Evolutionary conservation across 2,329 filamentous ascomycete species (phyloP), one percentile per base, ranked within the genome.

Genomic region (Tolypocladium sp.): DNA sequence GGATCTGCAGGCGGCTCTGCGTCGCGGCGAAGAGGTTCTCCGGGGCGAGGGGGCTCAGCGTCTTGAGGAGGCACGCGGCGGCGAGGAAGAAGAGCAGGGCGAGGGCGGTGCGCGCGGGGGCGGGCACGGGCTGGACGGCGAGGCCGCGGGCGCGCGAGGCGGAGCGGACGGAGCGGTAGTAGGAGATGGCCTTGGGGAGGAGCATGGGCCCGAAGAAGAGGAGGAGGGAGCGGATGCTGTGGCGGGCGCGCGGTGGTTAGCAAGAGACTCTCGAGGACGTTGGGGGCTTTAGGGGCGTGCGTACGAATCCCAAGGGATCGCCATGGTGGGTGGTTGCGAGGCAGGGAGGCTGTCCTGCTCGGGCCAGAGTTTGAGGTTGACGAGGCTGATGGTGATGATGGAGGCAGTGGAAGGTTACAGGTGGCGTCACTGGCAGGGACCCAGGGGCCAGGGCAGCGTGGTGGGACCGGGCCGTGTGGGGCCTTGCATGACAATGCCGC

Each of bases 21-120:
- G 93, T 97, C 22, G 79, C 73, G 37, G 73, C 69, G 79, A 97
- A 96, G 72, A 97, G 78, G 75, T 97, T 97, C 70, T 91, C 86
- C 5, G 90, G 88, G 7, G 83, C 78, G 68, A 91, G 86, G 60
- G 76, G 63, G 0, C 91, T 87, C 0, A 93, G 75, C 20, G 88
- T 86, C 60, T 84, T 81, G 60, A 86, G 67, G 60, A 85, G 69
- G 65, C 84, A 66, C 4, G 75, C 65, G 22, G 74, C 63, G 64
- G 76, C 67, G 52, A 79, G 67, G 66, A 80, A 57, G 70, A 84
- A 76, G 66, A 94, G 77, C 67, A 90, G 68, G 60, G 79, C 74
- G 68, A 91, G 76, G 59, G 86, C 75, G 70, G 85, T 75, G n/a
- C 77, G 74, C 57, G 83, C 82, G 49, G 73, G 69, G 1, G 70